Evolutionary conservation across 1,139 yeast species (phyloP).

Genomic region (Yamadazyma membranifaciens): DNA sequence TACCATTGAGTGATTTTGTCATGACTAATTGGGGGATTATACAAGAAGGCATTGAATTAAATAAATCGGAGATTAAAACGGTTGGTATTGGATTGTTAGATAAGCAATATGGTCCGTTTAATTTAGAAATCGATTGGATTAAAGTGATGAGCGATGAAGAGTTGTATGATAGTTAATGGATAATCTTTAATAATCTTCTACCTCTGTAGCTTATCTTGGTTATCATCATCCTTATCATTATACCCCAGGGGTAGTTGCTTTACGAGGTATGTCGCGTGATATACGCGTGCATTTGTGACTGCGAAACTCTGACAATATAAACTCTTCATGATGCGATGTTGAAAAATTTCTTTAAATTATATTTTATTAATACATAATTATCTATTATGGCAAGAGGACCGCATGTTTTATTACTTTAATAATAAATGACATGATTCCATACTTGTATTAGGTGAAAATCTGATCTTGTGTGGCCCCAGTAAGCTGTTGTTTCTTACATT

Average conservation of each 20-base stretch:
- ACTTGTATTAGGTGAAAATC: conserved; percentile 1
- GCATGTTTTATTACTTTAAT: conserved; percentile 44
- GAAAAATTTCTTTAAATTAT: background rate
- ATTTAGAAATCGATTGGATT: conserved; percentile 69
- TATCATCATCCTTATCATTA: no score
- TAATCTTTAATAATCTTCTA: no score
- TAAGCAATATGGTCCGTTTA: conserved; percentile 75
- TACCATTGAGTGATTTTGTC: conserved; percentile 76
- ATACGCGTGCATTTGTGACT: conserved; percentile 1
- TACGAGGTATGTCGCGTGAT: background rate
- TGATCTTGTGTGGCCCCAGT: conserved; percentile 7
- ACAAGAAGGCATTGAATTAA: conserved; percentile 65
- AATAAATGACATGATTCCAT: background rate
- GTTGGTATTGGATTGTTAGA: conserved; percentile 80
- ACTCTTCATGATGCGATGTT: background rate
- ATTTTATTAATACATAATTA: conserved; percentile 4
- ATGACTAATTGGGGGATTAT: conserved; percentile 82
- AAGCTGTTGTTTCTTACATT: conserved; percentile 11
- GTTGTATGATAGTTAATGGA: conserved; percentile 16
- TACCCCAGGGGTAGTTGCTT: no score
- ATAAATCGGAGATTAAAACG: conserved; percentile 65
- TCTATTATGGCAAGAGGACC: conserved; percentile 91
- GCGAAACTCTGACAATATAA: background rate
- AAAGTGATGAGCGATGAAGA: conserved; percentile 65
- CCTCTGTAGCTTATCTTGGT: no score